These are phyloP conservation scores for Ascochyta viciae-villosae DNA, from an alignment of 2,329 filamentous ascomycete species.

Conservation along the genomic window DNA sequence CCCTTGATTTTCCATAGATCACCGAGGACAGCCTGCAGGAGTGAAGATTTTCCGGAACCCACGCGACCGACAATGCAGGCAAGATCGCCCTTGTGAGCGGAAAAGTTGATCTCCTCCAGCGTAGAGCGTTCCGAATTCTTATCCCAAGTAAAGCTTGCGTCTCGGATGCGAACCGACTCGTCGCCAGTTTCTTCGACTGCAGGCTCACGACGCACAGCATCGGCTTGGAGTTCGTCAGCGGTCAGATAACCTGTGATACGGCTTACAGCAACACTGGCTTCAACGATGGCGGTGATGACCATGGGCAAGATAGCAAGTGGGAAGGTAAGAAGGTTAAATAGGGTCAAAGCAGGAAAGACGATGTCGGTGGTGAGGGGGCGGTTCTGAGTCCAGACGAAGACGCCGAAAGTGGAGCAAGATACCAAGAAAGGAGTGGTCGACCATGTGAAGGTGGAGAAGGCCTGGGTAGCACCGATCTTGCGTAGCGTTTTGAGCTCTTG, in stretches of 20 bases:
- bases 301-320: constrained; percentile 93
- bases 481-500: constrained; percentile 92
- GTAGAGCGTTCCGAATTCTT: constrained; percentile 73
- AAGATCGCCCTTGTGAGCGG: constrained; percentile 89
- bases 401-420: constrained; percentile 93
- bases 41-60: constrained; percentile 92
- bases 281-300: constrained; percentile 96
- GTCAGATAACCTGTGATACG: constrained; percentile 84
- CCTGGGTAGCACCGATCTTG: constrained; percentile 93
- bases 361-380: constrained; percentile 89
- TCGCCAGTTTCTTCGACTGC: constrained; percentile 79
- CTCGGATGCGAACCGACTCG: constrained; percentile 81
- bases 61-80: constrained; percentile 93
- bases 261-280: constrained; percentile 89
- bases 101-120: constrained; percentile 85
- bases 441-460: constrained; percentile 97
- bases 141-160: constrained; percentile 95
- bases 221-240: constrained; percentile 86
- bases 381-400: constrained; percentile 87
- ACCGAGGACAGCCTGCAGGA: constrained; percentile 86
- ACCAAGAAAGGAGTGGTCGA: constrained; percentile 96
- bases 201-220: constrained; percentile 76
- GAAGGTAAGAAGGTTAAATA: constrained; percentile 97
- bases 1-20: constrained; percentile 91
- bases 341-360: constrained; percentile 88